Evolutionary conservation across 306 rosid species (phyloP), one percentile per base, ranked within the genome.

Genomic region (Urtica urens): DNA sequence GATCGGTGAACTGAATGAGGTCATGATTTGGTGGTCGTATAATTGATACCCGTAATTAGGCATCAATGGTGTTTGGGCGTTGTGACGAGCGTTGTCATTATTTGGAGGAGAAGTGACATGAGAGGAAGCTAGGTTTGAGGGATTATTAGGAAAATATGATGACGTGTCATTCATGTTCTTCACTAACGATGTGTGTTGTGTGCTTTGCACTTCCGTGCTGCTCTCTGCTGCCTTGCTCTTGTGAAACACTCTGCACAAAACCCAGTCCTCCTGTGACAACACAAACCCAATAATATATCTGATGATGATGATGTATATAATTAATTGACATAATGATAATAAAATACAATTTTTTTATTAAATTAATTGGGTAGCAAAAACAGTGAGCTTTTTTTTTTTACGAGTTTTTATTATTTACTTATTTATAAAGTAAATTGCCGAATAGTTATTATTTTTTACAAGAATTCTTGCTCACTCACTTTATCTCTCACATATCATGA

Each of bases 251-350:
- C 97, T 76, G 38, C 97, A 90, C 31, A 90, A 68, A 37, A 92
- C 99, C 99, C 99, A 92, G 64, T 92, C 99, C 55, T 92, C 99
- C 99, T 92, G 82, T 39, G n/a, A 28, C 33, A 28, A 4, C 33
- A 4, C 6, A 28, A 10, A 28, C 6, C 4, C 4, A 28, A 10
- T 10, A 31, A 31, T 31, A 31, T 31, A 31, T 31, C 7, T 31
- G 13, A n/a, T n/a, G n/a, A n/a, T n/a, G n/a, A n/a, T n/a, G n/a
- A n/a, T n/a, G n/a, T n/a, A n/a, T n/a, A n/a, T n/a, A n/a, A n/a
- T n/a, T n/a, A n/a, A n/a, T n/a, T n/a, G n/a, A n/a, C n/a, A n/a
- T n/a, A n/a, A n/a, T n/a, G n/a, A n/a, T n/a, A n/a, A n/a, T n/a
- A n/a, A n/a, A n/a, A n/a, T n/a, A n/a, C n/a, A n/a, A n/a, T n/a